These are phyloP conservation scores for Acrasis kona DNA, from an alignment of 78 protist species.

Conservation along the genomic window DNA sequence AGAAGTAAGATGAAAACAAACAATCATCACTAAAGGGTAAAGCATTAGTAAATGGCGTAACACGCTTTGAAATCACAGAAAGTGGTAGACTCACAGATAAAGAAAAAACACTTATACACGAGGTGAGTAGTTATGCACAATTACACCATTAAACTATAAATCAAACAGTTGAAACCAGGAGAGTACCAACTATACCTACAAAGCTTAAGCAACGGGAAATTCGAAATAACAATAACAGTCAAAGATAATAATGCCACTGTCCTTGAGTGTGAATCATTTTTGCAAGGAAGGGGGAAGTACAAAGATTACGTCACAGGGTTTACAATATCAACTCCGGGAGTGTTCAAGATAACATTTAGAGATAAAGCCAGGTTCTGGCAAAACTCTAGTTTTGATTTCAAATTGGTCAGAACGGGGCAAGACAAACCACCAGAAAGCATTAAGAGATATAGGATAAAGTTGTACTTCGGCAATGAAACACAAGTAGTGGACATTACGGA, in stretches of 20 bases:
- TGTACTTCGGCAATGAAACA: neutral
- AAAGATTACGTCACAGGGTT: neutral
- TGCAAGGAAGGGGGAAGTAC: neutral
- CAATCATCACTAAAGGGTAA: too few relatives aligned
- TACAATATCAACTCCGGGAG: neutral
- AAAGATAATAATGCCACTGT: neutral
- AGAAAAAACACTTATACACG: too few relatives aligned
- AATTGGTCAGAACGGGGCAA: neutral
- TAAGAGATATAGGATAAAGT: neutral
- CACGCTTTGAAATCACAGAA: too few relatives aligned
- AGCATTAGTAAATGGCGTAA: too few relatives aligned
- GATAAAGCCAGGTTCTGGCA: neutral
- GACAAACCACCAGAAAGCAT: neutral
- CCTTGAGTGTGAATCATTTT: neutral
- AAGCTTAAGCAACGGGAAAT: neutral
- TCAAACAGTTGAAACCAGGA: too few relatives aligned
- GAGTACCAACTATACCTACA: too few relatives aligned
- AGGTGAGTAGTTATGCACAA: too few relatives aligned
- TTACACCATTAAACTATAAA: too few relatives aligned
- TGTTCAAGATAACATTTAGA: neutral
- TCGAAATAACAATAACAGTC: neutral
- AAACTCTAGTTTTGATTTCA: neutral
- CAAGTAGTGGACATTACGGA: too few relatives aligned
- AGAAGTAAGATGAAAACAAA: too few relatives aligned
- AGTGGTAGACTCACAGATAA: too few relatives aligned